These are phyloP conservation scores for Termitomyces sp. DNA, from an alignment of 768 basidiomycete genomes.

Conservation along the genomic window DNA sequence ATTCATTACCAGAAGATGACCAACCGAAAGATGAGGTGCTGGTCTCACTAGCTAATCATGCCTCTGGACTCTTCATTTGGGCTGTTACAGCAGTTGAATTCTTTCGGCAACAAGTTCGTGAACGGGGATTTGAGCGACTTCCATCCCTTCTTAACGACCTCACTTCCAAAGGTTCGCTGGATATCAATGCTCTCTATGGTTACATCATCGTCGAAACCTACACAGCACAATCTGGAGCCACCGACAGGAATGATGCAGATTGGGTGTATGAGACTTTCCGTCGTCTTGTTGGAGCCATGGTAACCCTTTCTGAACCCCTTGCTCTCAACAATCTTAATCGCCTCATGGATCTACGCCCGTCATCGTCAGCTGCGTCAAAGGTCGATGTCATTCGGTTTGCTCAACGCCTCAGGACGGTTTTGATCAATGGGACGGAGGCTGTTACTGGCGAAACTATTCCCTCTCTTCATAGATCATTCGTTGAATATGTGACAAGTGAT, in stretches of 20 bases:
- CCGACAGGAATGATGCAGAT: not conserved
- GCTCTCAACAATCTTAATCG: constrained; percentile 9
- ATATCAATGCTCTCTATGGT: constrained; percentile 7
- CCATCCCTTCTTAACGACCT: too few relatives aligned
- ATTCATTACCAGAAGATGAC: too few relatives aligned
- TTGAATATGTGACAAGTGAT: constrained; percentile 15
- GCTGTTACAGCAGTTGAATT: too few relatives aligned
- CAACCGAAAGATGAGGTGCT: too few relatives aligned
- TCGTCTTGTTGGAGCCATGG: constrained; percentile 18
- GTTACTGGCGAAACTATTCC: constrained; percentile 12
- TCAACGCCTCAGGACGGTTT: constrained; percentile 16
- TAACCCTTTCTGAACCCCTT: constrained; percentile 11
- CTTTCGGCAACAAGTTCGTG: too few relatives aligned
- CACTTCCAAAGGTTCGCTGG: too few relatives aligned
- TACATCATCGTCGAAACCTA: constrained; percentile 4
- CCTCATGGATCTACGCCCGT: constrained; percentile 11
- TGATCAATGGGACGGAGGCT: constrained; percentile 14
- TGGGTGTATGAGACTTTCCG: constrained; percentile 19
- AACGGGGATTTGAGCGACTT: too few relatives aligned
- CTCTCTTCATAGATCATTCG: constrained; percentile 19
- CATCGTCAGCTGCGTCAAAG: not conserved
- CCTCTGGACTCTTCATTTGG: too few relatives aligned
- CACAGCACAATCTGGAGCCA: not conserved
- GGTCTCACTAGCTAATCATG: too few relatives aligned
- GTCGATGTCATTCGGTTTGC: constrained; percentile 16